Percentiles rank a stretch among this genome's conserved stretches.
Evolutionary conservation across 2,329 filamentous ascomycete species (phyloP).

Genomic region (Colletotrichum incanum): DNA sequence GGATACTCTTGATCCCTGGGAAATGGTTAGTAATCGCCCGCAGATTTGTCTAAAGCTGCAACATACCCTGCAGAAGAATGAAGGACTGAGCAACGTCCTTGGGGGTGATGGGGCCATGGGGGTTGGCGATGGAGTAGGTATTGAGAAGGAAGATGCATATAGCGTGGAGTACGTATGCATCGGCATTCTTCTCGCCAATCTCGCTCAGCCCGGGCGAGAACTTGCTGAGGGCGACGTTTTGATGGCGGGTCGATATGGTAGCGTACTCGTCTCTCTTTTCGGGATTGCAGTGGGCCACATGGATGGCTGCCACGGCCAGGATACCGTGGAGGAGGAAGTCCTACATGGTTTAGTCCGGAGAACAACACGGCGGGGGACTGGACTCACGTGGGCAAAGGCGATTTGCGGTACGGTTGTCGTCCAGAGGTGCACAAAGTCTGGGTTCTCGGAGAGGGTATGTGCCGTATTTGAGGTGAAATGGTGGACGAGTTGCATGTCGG

Average conservation of each 20-base stretch:
- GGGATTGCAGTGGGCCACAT: conserved; percentile 42
- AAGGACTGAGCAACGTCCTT: conserved; percentile 45
- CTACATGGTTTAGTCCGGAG: conserved; percentile 19
- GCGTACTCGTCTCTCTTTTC: conserved; percentile 37
- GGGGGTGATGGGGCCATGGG: conserved; percentile 23
- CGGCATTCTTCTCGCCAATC: conserved; percentile 43
- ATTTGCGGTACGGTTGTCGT: conserved; percentile 36
- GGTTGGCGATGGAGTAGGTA: conserved; percentile 43
- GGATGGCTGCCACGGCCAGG: conserved; percentile 44
- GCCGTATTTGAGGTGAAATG: conserved; percentile 36
- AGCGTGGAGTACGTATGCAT: conserved; percentile 45
- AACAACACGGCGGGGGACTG: too few relatives aligned
- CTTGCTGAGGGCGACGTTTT: conserved; percentile 40
- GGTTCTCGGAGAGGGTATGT: conserved; percentile 34
- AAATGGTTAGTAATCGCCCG: background rate
- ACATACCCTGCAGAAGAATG: conserved; percentile 42
- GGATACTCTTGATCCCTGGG: conserved; percentile 42
- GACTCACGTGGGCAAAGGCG: conserved; percentile 28
- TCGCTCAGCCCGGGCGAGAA: conserved; percentile 43
- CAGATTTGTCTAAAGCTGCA: too few relatives aligned
- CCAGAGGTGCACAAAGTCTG: conserved; percentile 36
- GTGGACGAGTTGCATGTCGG: conserved; percentile 35
- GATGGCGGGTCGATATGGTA: conserved; percentile 43
- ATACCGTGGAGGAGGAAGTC: conserved; percentile 46
- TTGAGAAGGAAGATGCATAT: conserved; percentile 45